These are phyloP conservation scores for Cornus controversa DNA, from an alignment of 148 eudicot species.

Conservation along the genomic window DNA sequence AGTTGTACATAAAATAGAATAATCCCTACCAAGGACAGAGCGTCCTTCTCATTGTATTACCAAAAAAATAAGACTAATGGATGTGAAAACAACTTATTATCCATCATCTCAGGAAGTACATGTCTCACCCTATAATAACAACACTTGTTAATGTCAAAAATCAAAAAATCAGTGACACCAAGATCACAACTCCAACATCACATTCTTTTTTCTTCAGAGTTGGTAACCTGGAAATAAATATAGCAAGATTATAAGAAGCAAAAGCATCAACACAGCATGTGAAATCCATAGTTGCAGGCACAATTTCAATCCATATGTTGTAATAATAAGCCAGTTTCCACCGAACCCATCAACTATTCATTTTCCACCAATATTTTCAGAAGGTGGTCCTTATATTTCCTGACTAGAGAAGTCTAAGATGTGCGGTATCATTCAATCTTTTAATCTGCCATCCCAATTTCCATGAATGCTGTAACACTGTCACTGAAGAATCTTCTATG, in stretches of 20 bases:
- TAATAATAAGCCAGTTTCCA: neutral
- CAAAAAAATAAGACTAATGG: neutral
- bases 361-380: neutral
- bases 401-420: conserved; percentile 76
- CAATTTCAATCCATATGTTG: neutral
- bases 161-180: conserved; percentile 25
- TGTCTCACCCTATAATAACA: conserved; percentile 11
- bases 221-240: conserved; percentile 23
- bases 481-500: conserved; percentile 89
- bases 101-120: neutral
- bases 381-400: neutral
- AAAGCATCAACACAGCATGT: conserved; percentile 1
- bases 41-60: neutral
- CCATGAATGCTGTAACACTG: conserved; percentile 87
- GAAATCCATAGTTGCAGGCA: conserved; percentile 7
- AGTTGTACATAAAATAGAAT: neutral
- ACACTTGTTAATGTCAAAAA: conserved; percentile 20
- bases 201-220: conserved; percentile 4
- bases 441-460: conserved; percentile 93
- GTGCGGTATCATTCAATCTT: conserved; percentile 90
- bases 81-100: conserved; percentile 4
- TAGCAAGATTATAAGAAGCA: conserved; percentile 7
- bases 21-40: neutral
- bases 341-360: neutral
- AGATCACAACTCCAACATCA: conserved; percentile 17